Base-by-base conservation (phyloP, 2,329 filamentous ascomycete genomes). In the Colletotrichum tropicicola region DNA sequence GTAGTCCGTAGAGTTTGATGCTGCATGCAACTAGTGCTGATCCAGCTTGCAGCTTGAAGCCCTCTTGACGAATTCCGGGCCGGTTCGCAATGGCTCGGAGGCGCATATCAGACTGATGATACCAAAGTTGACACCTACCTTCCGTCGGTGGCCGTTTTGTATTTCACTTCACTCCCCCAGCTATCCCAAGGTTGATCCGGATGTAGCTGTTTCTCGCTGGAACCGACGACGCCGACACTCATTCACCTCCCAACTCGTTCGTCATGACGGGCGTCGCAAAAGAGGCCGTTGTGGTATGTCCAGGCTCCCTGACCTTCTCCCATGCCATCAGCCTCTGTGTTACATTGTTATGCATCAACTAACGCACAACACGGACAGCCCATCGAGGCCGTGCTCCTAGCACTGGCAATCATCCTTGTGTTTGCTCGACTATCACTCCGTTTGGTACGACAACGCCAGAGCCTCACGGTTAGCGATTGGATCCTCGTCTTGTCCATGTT, bases 401-500 rank as follows among this genome's bases (percentile, higher is more conserved):
- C 45, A 4, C 23, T 74, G 21, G 68, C 72, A 35, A 41, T 69
- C 3, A 9, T 70, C 7, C 60, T 74, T 43, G 67, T 73, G 0
- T 19, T 65, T 25, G 68, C 68, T 2, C 72, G 73, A 9, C 13
- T 74, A 15, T 41, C 59, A 6, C 68, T 74, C 32, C 73, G 73
- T 21, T 68, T 72, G 3, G 61, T 71, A 2, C 69, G 61, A 17
- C 72, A 74, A 58, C 67, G 55, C 1, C 65, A 68, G 32, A 47
- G 53, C 12, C 73, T 75, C n/a, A 74, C 73, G 1, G n/a, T 70
- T 7, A 73, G 72, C 43, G 73, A 74, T 19, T 75, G 72, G 72
- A 61, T 75, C 8, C 70, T 74, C 19, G 17, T 73, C 6, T 65
- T 52, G 13, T 74, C 73, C 27, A 30, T 68, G 3, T 27, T 72